Conservation (phyloP, 2,329 filamentous ascomycete species). For the Nemania sp. region DNA sequence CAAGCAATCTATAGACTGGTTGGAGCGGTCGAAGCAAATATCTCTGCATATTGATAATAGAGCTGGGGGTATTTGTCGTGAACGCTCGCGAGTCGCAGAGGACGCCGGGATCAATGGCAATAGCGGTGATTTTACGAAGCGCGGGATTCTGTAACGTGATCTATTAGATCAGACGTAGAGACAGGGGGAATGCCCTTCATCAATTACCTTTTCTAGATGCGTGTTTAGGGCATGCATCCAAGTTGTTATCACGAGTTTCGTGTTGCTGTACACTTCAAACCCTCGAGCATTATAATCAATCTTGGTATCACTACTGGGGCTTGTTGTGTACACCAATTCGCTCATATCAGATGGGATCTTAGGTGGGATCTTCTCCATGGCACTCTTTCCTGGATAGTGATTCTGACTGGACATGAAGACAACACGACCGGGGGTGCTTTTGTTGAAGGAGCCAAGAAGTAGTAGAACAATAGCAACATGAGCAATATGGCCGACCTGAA, state of each 20-base stretch:
- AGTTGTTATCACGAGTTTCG: constrained; percentile 44
- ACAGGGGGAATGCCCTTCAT: neutral
- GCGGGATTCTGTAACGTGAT: constrained; percentile 1
- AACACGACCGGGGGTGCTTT: constrained; percentile 62
- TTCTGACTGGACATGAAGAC: constrained; percentile 47
- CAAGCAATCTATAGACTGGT: neutral
- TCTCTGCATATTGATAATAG: neutral
- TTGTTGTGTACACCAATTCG: neutral
- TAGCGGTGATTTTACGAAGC: constrained; percentile 13
- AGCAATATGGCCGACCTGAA: constrained; percentile 45
- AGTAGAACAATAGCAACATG: constrained; percentile 39
- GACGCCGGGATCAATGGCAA: constrained; percentile 25
- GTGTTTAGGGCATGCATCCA: constrained; percentile 45
- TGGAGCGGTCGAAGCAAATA: neutral
- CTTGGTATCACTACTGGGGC: neutral
- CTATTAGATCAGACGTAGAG: neutral
- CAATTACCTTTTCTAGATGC: constrained; percentile 28
- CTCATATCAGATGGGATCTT: neutral
- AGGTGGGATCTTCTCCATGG: neutral
- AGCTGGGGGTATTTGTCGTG: constrained; percentile 13
- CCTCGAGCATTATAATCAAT: constrained; percentile 40
- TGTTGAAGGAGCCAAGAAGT: constrained; percentile 60
- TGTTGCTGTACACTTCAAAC: constrained; percentile 47
- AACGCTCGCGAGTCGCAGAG: constrained; percentile 22
- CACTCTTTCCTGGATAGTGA: constrained; percentile 28